phyloP scores from a whole-genome alignment of 495 filamentous ascomycete species.

The Thozetella sp. region DNA sequence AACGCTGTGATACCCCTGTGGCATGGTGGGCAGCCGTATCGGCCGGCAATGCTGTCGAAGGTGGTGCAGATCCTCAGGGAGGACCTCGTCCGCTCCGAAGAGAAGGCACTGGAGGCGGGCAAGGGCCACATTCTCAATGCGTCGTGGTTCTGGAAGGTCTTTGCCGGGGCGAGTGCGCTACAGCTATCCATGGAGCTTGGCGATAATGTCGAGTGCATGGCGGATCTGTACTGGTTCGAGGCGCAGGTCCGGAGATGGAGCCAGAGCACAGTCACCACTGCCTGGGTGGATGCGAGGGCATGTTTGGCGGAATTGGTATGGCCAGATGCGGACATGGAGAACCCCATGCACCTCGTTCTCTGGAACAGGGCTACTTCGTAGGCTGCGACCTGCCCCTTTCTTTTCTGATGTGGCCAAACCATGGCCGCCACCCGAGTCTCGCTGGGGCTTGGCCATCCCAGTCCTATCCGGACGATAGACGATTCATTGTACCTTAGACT shows the following conservation, averaged over 20 bases:
- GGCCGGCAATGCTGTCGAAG: background rate
- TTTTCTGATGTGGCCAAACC: too few species aligned
- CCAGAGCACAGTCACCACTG: too few species aligned
- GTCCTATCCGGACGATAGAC: too few species aligned
- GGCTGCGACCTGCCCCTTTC: too few species aligned
- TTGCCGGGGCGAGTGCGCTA: background rate
- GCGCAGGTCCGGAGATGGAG: background rate
- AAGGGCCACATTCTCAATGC: background rate
- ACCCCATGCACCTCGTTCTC: too few species aligned
- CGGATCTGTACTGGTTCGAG: background rate
- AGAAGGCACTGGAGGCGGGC: background rate
- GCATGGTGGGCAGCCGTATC: background rate
- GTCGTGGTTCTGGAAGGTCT: slow-evolving; percentile 1
- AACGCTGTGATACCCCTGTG: background rate
- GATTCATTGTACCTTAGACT: too few species aligned
- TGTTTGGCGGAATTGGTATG: too few species aligned
- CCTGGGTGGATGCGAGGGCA: too few species aligned
- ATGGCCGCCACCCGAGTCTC: too few species aligned
- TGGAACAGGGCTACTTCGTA: too few species aligned
- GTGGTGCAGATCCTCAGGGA: background rate
- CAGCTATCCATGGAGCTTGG: background rate
- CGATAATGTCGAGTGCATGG: background rate
- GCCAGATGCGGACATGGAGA: too few species aligned
- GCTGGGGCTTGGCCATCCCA: too few species aligned
- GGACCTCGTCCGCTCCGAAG: background rate